These are phyloP conservation scores for Monilinia aucupariae DNA, from an alignment of 2,329 filamentous ascomycete species.

Conservation along the genomic window DNA sequence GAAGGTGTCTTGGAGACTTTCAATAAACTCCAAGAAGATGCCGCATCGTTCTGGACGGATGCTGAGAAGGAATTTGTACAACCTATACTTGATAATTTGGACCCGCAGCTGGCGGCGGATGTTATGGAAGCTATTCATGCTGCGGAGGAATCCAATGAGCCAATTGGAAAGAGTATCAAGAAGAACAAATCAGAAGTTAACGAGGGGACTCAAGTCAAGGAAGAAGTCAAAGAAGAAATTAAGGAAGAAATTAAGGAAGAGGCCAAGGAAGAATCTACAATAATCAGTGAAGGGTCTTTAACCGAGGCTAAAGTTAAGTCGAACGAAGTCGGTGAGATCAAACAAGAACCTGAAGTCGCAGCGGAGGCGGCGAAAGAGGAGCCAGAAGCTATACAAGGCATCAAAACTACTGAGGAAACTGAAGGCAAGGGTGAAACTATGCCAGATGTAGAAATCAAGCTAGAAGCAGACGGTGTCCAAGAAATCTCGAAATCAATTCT, in stretches of 20 bases:
- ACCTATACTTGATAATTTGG: conserved; percentile 57
- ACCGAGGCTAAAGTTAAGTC: background rate
- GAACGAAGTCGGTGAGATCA: background rate
- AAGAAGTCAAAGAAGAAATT: conserved; percentile 8
- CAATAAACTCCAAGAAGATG: conserved; percentile 65
- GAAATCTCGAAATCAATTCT: conserved; percentile 19
- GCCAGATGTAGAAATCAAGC: background rate
- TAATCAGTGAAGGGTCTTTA: background rate
- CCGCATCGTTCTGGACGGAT: conserved; percentile 74
- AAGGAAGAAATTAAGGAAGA: conserved; percentile 8
- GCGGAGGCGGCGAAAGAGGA: background rate
- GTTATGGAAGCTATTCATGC: conserved; percentile 58
- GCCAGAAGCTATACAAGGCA: conserved; percentile 3
- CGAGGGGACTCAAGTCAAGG: background rate
- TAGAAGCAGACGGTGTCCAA: conserved; percentile 15
- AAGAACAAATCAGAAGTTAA: conserved; percentile 11
- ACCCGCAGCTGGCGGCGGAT: conserved; percentile 56
- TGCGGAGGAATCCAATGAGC: conserved; percentile 25
- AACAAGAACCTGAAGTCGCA: conserved; percentile 3
- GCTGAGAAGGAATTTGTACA: conserved; percentile 77
- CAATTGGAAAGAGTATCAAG: conserved; percentile 12
- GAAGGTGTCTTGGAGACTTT: conserved; percentile 66
- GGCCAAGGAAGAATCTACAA: background rate
- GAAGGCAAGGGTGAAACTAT: background rate
- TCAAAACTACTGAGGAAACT: background rate